Evolutionary conservation across 2,329 filamentous ascomycete species (phyloP), one percentile per base, ranked within the genome.

Genomic region (Penicillium sp.): DNA sequence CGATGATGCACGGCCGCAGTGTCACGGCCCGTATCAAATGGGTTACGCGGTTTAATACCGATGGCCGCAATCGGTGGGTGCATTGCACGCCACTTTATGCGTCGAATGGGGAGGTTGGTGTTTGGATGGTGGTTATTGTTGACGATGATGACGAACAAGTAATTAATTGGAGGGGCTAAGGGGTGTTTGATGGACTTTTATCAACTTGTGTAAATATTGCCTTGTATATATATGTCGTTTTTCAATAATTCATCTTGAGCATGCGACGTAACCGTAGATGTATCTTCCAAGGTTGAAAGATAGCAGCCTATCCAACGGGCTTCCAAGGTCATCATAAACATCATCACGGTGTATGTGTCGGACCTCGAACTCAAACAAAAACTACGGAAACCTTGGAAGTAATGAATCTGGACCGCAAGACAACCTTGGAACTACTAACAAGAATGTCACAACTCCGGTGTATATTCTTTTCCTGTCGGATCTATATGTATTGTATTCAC

Each of bases 61-160:
- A 77, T 35, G 83, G 82, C 0, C 72, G 81, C 12, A 73, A 75
- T 32, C 73, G 82, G 29, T 88, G 84, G 83, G 82, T 88, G 27
- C 84, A 88, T 58, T 84, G 82, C 55, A 88, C 84, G 14, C 84
- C 84, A 2, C 65, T 88, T 3, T 62, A 84, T 3, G 82, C 82
- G 2, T 72, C 72, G 28, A 80, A 80, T 45, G 79, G 80, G 1
- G 68, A 75, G 3, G 77, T 88, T 0, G 84, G 84, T 11, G 82
- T 86, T 0, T 88, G 84, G 84, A 84, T 88, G 80, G 71, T 87
- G 4, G 73, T 87, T 0, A 70, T 88, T 10, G 77, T 85, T 3
- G 81, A 86, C 45, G 79, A 80, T 36, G 79, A 84, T 30, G 63
- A 68, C 9, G 48, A 48, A 25, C 18, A 42, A 28, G 34, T 47